phyloP scores from a whole-genome alignment of 2,329 filamentous ascomycete species.

The Colletotrichum sp. region DNA sequence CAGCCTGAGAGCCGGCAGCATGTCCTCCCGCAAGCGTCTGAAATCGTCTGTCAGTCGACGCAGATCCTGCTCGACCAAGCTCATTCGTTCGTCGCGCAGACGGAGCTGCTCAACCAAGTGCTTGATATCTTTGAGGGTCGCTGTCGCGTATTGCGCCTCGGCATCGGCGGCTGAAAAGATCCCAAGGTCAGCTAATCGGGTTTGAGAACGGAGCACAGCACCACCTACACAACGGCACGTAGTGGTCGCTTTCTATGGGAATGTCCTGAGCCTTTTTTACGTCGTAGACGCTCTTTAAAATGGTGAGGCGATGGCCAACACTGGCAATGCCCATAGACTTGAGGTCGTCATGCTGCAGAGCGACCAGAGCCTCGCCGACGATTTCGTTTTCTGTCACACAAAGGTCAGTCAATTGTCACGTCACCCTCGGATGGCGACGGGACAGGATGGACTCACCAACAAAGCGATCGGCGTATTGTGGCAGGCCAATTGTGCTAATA shows the following conservation, averaged over 20 bases:
- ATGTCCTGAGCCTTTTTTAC: constrained; percentile 94
- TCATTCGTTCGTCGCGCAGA: constrained; percentile 88
- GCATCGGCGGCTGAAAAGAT: constrained; percentile 77
- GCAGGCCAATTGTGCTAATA: constrained; percentile 77
- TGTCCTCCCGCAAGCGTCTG: constrained; percentile 84
- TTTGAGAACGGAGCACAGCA: not conserved
- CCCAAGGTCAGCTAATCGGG: constrained; percentile 16
- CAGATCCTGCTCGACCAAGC: constrained; percentile 81
- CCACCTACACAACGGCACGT: constrained; percentile 84
- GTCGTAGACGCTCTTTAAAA: constrained; percentile 95
- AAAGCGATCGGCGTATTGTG: constrained; percentile 83
- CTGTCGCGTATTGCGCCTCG: constrained; percentile 82
- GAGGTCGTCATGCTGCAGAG: constrained; percentile 88
- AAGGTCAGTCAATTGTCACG: not conserved
- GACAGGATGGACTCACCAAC: constrained; percentile 66
- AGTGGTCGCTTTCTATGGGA: constrained; percentile 90
- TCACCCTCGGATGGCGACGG: not conserved
- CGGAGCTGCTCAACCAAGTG: constrained; percentile 89
- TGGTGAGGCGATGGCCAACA: constrained; percentile 92
- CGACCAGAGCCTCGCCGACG: constrained; percentile 87
- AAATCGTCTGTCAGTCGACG: constrained; percentile 88
- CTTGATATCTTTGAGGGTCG: constrained; percentile 91
- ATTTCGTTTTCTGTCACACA: constrained; percentile 81
- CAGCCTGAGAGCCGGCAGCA: constrained; percentile 87
- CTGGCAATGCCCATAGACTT: constrained; percentile 94